A percentile compares a stretch with the other conserved stretches of the same genome.
phyloP scores from a whole-genome alignment of 257 asterid species.

The Solanum chmielewskii region DNA sequence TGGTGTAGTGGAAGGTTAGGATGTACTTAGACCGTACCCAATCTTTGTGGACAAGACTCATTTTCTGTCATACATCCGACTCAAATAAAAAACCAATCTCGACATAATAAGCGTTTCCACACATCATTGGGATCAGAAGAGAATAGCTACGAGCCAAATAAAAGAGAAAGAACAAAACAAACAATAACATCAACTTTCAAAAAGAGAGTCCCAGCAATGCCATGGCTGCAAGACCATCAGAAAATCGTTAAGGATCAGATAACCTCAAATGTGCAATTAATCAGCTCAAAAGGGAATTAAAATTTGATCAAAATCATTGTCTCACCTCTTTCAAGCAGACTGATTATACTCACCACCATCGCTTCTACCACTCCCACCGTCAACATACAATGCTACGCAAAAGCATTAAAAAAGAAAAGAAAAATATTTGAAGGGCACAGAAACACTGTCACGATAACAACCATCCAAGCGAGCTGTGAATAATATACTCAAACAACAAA shows the following conservation, averaged over 20 bases:
- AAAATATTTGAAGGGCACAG: background rate
- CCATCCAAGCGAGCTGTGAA: background rate
- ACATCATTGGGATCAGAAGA: too few relatives aligned
- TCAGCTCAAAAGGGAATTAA: background rate
- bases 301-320: background rate
- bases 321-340: background rate
- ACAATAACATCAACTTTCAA: background rate
- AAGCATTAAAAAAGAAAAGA: background rate
- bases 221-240: background rate
- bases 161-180: too few relatives aligned
- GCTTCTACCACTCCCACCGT: background rate
- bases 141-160: too few relatives aligned
- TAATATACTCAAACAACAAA: background rate
- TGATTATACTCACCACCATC: background rate
- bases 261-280: background rate
- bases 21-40: too few relatives aligned
- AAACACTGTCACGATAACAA: background rate
- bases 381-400: background rate
- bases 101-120: too few relatives aligned
- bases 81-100: too few relatives aligned
- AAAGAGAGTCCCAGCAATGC: background rate
- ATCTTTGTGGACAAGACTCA: too few relatives aligned
- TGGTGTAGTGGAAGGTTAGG: too few relatives aligned
- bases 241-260: background rate
- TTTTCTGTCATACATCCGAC: too few relatives aligned